These are phyloP conservation scores for Gomphus bonarii DNA, from an alignment of 1,284 basidiomycete species.

Conservation along the genomic window DNA sequence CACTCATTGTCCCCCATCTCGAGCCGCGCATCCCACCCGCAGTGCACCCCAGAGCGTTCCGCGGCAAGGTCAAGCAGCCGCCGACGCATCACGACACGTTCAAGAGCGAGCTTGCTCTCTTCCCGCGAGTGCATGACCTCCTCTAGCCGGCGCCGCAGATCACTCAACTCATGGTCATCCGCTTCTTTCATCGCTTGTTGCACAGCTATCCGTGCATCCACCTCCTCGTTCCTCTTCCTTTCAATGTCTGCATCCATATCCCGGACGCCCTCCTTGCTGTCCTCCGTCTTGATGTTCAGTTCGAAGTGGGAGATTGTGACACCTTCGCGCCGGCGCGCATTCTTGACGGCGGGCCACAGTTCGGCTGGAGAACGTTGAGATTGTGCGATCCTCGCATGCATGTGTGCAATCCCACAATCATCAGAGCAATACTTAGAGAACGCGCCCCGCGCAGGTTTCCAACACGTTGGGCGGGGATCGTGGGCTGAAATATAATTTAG, in stretches of 20 bases:
- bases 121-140: slow-evolving; percentile 48
- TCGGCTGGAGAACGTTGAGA: slow-evolving; percentile 44
- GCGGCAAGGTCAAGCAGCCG: slow-evolving; percentile 52
- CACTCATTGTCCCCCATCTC: slow-evolving; percentile 71
- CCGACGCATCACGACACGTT: slow-evolving; percentile 57
- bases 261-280: not conserved
- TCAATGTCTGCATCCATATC: slow-evolving; percentile 2
- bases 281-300: not conserved
- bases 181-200: slow-evolving; percentile 20
- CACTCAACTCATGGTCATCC: slow-evolving; percentile 40
- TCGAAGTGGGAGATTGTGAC: slow-evolving; percentile 35
- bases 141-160: slow-evolving; percentile 40
- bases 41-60: slow-evolving; percentile 51
- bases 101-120: slow-evolving; percentile 52
- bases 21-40: slow-evolving; percentile 80
- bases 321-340: slow-evolving; percentile 56
- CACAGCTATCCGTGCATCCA: slow-evolving; percentile 15
- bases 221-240: slow-evolving; percentile 10
- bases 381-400: slow-evolving; percentile 24
- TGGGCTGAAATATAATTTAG: slow-evolving; percentile 46
- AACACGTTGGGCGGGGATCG: slow-evolving; percentile 38
- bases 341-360: slow-evolving; percentile 63
- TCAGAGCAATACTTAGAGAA: slow-evolving; percentile 82
- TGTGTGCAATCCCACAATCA: slow-evolving; percentile 49
- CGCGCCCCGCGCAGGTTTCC: slow-evolving; percentile 63